Evolutionary conservation across 2,329 filamentous ascomycete genomes (phyloP).

Genomic region (Pyrenochaeta sp.): DNA sequence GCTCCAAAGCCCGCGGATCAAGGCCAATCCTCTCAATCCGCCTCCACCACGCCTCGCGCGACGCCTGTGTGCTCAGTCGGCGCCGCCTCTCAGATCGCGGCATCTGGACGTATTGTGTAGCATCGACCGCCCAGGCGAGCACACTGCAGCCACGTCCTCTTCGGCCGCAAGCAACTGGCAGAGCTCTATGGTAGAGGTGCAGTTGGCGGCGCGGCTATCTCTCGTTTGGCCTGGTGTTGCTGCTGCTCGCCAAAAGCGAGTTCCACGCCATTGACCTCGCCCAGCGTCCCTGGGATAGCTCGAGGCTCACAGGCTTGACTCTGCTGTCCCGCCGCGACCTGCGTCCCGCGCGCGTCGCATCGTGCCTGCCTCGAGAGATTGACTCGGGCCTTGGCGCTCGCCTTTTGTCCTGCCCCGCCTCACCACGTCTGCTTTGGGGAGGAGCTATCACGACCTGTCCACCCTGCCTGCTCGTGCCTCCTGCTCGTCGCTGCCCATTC

Average conservation of each 20-base stretch:
- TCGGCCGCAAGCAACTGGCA: slow-evolving; percentile 27
- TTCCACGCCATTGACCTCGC: slow-evolving; percentile 20
- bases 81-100: slow-evolving; percentile 34
- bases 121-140: slow-evolving; percentile 17
- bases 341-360: slow-evolving; percentile 12
- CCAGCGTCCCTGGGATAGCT: slow-evolving; percentile 12
- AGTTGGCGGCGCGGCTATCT: slow-evolving; percentile 29
- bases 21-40: slow-evolving; percentile 18
- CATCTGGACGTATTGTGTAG: slow-evolving; percentile 30
- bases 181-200: slow-evolving; percentile 33
- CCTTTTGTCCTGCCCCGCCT: slow-evolving; percentile 32
- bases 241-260: slow-evolving; percentile 33
- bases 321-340: too few relatives aligned
- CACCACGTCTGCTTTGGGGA: slow-evolving; percentile 32
- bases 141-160: slow-evolving; percentile 46
- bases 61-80: slow-evolving; percentile 31
- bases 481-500: too few relatives aligned
- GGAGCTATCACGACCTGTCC: slow-evolving; percentile 21
- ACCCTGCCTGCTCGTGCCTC: too few relatives aligned
- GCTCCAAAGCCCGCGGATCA: slow-evolving; percentile 15
- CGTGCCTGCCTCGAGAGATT: slow-evolving; percentile 26
- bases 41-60: slow-evolving; percentile 22
- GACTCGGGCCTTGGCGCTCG: slow-evolving; percentile 24
- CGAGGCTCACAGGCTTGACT: too few relatives aligned
- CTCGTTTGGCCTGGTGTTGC: slow-evolving; percentile 36